phyloP scores from a whole-genome alignment of 352 stramenopile genomes.

The Thalassiosira hispida region DNA sequence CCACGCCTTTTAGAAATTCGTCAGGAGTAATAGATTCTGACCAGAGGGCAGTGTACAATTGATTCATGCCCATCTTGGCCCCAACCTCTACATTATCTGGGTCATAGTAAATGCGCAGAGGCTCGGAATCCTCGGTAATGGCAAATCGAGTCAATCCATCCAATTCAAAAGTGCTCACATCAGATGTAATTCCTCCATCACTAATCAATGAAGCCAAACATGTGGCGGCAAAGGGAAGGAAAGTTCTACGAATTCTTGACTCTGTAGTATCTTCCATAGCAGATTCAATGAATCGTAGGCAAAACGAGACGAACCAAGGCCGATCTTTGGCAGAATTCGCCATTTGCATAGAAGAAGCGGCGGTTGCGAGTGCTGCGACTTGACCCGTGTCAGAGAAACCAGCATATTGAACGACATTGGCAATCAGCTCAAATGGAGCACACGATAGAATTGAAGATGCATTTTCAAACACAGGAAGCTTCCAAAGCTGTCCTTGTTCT shows the following conservation, averaged over 20 bases:
- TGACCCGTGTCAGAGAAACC: conserved; percentile 53
- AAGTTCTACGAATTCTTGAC: conserved; percentile 50
- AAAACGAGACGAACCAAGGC: conserved; percentile 56
- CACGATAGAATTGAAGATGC: conserved; percentile 37
- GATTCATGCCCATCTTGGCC: conserved; percentile 16
- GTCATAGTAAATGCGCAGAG: conserved; percentile 21
- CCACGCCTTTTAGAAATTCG: conserved; percentile 16
- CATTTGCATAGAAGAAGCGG: conserved; percentile 10
- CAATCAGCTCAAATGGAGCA: conserved; percentile 74
- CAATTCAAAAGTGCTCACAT: conserved; percentile 52
- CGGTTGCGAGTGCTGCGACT: conserved; percentile 11
- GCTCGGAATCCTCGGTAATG: conserved; percentile 48
- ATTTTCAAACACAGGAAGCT: conserved; percentile 66
- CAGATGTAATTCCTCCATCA: conserved; percentile 32
- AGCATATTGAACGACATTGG: conserved; percentile 43
- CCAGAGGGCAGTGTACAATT: conserved; percentile 43
- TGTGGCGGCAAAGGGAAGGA: conserved; percentile 46
- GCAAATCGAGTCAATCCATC: conserved; percentile 50
- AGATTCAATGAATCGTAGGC: conserved; percentile 54
- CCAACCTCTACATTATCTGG: conserved; percentile 15
- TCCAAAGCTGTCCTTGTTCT: conserved; percentile 69
- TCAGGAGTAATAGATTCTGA: conserved; percentile 29
- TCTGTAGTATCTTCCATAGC: conserved; percentile 32
- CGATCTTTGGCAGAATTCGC: conserved; percentile 48
- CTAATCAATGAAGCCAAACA: conserved; percentile 55